Evolutionary conservation across 495 filamentous ascomycete species (phyloP), one percentile per base, ranked within the genome.

Genomic region (Hypoxylon trugodes): DNA sequence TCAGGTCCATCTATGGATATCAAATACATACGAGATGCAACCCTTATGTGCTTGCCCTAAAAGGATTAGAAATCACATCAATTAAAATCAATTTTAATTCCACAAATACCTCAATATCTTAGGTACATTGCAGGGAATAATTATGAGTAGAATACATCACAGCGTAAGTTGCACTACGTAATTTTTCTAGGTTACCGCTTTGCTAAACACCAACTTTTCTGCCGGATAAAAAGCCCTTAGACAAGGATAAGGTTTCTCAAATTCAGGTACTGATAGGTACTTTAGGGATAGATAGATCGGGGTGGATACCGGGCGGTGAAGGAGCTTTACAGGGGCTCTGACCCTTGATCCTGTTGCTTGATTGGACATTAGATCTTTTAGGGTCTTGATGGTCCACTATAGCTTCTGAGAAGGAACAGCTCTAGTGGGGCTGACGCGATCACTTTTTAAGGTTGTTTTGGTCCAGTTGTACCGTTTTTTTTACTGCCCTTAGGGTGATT

Each of bases 391-490:
- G 18, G 37, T 36, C 45, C 22, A 50, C 45, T n/a, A 8, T 1
- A 42, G 45, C 25, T 50, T n/a, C 37, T n/a, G 28, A 32, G 26
- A 10, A 12, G 49, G 50, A 51, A 60, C 38, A 60, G 62, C 62
- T 66, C 60, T 52, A 50, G 62, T 66, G 62, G 62, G 45, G 37
- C 62, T 13, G 22, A 41, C 37, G 62, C 57, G 51, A 60, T 45
- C 36, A 9, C 25, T 46, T 32, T 19, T 21, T 40, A 33, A n/a
- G n/a, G n/a, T 54, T 52, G 36, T 47, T 61, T 54, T 48, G 41
- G 33, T 28, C 8, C 28, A 36, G n/a, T 25, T 33, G 38, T 45
- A 43, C 51, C n/a, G n/a, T n/a, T n/a, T n/a, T n/a, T n/a, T n/a
- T n/a, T n/a, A n/a, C n/a, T n/a, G n/a, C 12, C 15, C 36, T 3